Evolutionary conservation across 495 filamentous ascomycete genomes (phyloP), one percentile per base, ranked within the genome.

Genomic region (Daldinia vernicosa): DNA sequence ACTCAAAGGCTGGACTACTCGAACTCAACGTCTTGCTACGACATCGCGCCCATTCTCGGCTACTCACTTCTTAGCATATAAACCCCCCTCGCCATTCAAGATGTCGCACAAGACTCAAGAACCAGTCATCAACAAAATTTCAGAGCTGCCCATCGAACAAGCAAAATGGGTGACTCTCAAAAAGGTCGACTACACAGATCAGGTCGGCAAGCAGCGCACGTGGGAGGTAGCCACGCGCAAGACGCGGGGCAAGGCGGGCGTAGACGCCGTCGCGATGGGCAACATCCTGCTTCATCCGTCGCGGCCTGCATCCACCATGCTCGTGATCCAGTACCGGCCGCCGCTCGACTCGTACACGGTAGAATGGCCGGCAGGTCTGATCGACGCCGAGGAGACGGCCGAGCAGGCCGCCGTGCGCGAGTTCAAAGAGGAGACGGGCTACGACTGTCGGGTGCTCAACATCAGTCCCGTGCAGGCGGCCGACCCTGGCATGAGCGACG

Each of bases 371-470:
- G 93, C 94, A 0, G 93, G 94, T 0, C 78, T 97, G 8, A 86
- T 97, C 28, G 94, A 97, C 80, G 88, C 86, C 8, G 87, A 86
- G 14, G 93, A 97, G 78, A 91, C 88, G 11, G 86, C 91, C 3
- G 91, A 93, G 76, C 77, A 91, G 71, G 92, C 91, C 60, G 93
- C 93, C 0, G 88, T 95, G 37, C 83, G 93, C 40, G 93, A 97
- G 77, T 87, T 98, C 65, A 90, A 87, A 71, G 94, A 98, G 81
- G 94, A 98, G 80, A 97, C 93, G 4, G 94, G 94, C 1, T 97
- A 94, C 76, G 85, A 77, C 24, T 80, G 77, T 57, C 59, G 50
- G 12, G 72, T 80, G 6, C 53, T 79, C 0, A 67, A 67, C 39
- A 62, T 81, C 3, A 79, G 76, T 22, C 81, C 81, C 19, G 67